phyloP scores from a whole-genome alignment of 805 yeast genomes.

The Ogataea ramenticola region DNA sequence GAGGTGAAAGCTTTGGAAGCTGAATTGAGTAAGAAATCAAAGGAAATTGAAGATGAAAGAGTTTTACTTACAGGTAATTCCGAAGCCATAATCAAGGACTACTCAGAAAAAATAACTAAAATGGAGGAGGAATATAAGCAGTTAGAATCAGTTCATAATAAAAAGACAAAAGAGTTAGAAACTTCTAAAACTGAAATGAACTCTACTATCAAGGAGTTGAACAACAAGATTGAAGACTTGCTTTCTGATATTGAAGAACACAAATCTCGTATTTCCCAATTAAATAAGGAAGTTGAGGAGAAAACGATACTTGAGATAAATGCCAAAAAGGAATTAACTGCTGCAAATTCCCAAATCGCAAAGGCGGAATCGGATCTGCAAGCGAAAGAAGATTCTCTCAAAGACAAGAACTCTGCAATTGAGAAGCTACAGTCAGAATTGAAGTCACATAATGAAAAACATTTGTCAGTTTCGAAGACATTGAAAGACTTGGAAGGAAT shows the following conservation, averaged over 20 bases:
- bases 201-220: conserved; percentile 7
- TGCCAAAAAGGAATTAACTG: conserved; percentile 1
- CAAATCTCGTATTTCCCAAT: background rate
- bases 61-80: conserved; percentile 40
- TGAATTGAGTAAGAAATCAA: conserved; percentile 29
- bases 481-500: background rate
- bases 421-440: background rate
- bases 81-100: conserved; percentile 41
- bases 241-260: background rate
- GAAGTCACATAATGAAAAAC: background rate
- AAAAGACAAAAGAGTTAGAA: conserved; percentile 12
- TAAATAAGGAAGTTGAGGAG: background rate
- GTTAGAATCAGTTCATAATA: conserved; percentile 5
- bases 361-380: background rate
- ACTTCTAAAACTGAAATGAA: conserved; percentile 5
- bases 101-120: conserved; percentile 35
- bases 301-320: conserved; percentile 2
- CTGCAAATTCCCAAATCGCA: background rate
- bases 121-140: conserved; percentile 30
- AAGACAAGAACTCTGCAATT: background rate
- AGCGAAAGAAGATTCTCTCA: background rate
- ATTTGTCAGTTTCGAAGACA: background rate
- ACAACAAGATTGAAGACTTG: conserved; percentile 1
- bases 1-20: conserved; percentile 24
- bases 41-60: conserved; percentile 46